Evolutionary conservation across 2,329 filamentous ascomycete species (phyloP).

Genomic region (Chaetomium strumarium): DNA sequence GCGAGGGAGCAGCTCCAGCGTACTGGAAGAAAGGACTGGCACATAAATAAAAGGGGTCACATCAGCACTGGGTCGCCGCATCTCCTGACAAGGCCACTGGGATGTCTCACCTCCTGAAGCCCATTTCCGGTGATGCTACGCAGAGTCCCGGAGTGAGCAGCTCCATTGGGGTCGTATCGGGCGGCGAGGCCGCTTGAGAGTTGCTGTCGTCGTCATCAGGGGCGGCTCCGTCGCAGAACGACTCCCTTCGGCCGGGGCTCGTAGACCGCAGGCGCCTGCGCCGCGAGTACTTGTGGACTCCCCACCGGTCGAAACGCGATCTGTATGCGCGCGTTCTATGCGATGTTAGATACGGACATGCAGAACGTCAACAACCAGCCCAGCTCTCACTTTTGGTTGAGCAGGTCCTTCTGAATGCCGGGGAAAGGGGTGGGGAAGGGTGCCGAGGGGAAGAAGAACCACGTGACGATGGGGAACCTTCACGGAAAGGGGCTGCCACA

Average conservation of each 20-base stretch:
- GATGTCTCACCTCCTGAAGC: constrained; percentile 6
- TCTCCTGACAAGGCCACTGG: neutral
- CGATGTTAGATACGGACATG: neutral
- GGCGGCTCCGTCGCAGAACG: constrained; percentile 4
- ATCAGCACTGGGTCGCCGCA: neutral
- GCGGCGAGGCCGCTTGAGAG: constrained; percentile 8
- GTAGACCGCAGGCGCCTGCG: constrained; percentile 15
- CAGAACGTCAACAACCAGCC: neutral
- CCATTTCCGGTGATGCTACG: neutral
- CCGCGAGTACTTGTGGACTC: constrained; percentile 43
- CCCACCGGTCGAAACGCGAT: constrained; percentile 43
- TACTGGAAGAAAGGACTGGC: constrained; percentile 4
- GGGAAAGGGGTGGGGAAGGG: neutral
- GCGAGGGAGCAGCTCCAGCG: neutral
- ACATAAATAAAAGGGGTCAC: neutral
- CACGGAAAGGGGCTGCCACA: neutral
- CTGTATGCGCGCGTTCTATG: constrained; percentile 39
- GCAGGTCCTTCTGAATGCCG: neutral
- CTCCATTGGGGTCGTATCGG: neutral
- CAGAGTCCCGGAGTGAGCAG: neutral
- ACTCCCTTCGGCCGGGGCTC: neutral
- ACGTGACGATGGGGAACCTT: neutral
- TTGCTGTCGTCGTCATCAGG: constrained; percentile 5
- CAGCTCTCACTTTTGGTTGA: neutral
- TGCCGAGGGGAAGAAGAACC: neutral